phyloP scores from a whole-genome alignment of 2,329 filamentous ascomycete genomes.

The Epichloe uncinata region DNA sequence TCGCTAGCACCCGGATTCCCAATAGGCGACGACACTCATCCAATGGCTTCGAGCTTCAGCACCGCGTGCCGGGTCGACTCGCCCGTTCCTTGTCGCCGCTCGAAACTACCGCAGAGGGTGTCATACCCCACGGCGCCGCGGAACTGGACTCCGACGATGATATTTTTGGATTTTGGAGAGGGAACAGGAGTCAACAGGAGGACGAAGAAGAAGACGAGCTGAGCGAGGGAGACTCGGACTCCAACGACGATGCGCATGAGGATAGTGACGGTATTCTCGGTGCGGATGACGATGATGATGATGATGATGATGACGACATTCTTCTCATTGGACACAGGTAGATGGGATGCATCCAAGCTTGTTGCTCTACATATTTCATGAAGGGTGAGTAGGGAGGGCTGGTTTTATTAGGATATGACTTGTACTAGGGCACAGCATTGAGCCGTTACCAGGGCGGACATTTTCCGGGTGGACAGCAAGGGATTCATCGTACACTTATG shows the following conservation, averaged over 20 bases:
- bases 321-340: constrained; percentile 36
- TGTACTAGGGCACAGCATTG: neutral
- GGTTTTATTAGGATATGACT: neutral
- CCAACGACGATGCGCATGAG: constrained; percentile 28
- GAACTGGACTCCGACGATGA: constrained; percentile 39
- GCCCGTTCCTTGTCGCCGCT: constrained; percentile 32
- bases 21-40: constrained; percentile 28
- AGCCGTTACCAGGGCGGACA: neutral
- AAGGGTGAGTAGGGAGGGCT: neutral
- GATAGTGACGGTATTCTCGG: constrained; percentile 34
- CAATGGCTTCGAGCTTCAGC: constrained; percentile 20
- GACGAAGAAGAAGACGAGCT: constrained; percentile 34
- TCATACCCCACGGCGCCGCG: constrained; percentile 14
- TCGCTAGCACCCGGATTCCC: constrained; percentile 5
- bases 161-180: constrained; percentile 44
- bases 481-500: neutral
- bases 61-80: constrained; percentile 25
- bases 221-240: constrained; percentile 30
- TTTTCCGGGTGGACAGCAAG: too few species aligned
- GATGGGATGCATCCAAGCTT: constrained; percentile 5
- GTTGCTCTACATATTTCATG: neutral
- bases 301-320: constrained; percentile 35
- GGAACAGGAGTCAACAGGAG: constrained; percentile 19
- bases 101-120: constrained; percentile 14
- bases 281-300: constrained; percentile 29